Percentiles rank a stretch among this genome's conserved stretches.
Conservation (phyloP, 768 basidiomycete species). For the Lactarius quietus region DNA sequence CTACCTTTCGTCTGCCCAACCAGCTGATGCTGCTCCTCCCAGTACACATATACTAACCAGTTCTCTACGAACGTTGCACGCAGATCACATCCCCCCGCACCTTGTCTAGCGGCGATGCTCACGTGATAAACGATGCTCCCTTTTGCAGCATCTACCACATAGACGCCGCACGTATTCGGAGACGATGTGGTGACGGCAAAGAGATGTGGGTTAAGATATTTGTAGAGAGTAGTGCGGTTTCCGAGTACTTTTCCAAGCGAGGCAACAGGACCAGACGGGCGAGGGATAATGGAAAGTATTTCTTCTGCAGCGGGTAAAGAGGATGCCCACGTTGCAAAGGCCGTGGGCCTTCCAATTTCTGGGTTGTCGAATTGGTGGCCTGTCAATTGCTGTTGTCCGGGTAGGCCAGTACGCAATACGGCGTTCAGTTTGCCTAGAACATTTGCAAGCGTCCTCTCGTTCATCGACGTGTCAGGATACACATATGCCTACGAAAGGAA, state of each 20-base stretch:
- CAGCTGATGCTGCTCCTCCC: slow-evolving; percentile 52
- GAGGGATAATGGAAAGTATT: slow-evolving; percentile 50
- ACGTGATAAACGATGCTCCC: slow-evolving; percentile 72
- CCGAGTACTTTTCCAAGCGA: slow-evolving; percentile 82
- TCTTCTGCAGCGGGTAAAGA: slow-evolving; percentile 54
- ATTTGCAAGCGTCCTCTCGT: slow-evolving; percentile 42
- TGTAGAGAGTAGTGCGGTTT: slow-evolving; percentile 86
- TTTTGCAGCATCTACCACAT: slow-evolving; percentile 75
- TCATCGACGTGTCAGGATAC: slow-evolving; percentile 58
- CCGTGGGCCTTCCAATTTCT: slow-evolving; percentile 44
- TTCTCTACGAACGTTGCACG: slow-evolving; percentile 77
- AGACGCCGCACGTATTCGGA: slow-evolving; percentile 52
- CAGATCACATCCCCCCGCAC: slow-evolving; percentile 52
- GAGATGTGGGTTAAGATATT: slow-evolving; percentile 86
- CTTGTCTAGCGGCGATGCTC: slow-evolving; percentile 44
- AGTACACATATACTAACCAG: slow-evolving; percentile 90
- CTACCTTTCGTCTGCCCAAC: slow-evolving; percentile 58
- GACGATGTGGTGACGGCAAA: slow-evolving; percentile 56
- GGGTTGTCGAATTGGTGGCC: slow-evolving; percentile 53
- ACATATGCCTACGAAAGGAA: slow-evolving; percentile 48
- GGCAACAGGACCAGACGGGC: slow-evolving; percentile 55
- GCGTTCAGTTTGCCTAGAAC: slow-evolving; percentile 50
- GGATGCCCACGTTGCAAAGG: slow-evolving; percentile 64
- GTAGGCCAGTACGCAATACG: slow-evolving; percentile 47
- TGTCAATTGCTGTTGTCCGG: slow-evolving; percentile 44